A percentile compares a stretch with the other conserved stretches of the same genome.
phyloP scores from a whole-genome alignment of 169 alveolate species.

The Plasmodium yoelii region DNA sequence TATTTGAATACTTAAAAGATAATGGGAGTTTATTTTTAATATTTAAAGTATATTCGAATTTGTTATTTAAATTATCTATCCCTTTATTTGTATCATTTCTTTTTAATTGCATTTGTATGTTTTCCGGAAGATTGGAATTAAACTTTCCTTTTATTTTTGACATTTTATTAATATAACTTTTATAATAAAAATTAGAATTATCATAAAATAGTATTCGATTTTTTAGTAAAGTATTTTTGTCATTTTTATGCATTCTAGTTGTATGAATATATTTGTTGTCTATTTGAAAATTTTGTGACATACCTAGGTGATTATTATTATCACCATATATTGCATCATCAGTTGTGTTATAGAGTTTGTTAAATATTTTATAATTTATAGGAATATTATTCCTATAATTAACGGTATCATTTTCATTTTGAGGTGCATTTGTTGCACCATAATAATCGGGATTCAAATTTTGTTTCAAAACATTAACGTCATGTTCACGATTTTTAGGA shows the following conservation, averaged over 20 bases:
- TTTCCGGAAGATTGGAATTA: conserved; percentile 4
- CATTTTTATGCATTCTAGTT: neutral
- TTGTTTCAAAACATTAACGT: neutral
- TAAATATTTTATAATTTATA: too few relatives aligned
- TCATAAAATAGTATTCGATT: neutral
- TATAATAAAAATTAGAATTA: conserved; percentile 1
- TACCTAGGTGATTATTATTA: neutral
- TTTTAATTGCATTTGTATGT: conserved; percentile 1
- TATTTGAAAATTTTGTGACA: neutral
- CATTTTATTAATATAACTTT: conserved; percentile 1
- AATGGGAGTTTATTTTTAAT: conserved; percentile 1
- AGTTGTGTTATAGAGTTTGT: neutral
- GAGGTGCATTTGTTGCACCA: neutral
- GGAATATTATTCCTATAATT: too few relatives aligned
- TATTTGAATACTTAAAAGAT: neutral
- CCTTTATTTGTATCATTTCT: neutral
- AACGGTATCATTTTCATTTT: too few relatives aligned
- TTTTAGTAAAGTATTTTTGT: neutral
- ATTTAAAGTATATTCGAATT: conserved; percentile 3
- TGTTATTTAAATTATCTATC: conserved; percentile 4
- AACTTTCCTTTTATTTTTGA: neutral
- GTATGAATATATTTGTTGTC: conserved; percentile 1
- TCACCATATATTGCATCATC: neutral
- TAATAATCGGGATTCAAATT: neutral
- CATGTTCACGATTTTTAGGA: neutral